Conservation (phyloP, 768 basidiomycete species). For the Mycena crocata region DNA sequence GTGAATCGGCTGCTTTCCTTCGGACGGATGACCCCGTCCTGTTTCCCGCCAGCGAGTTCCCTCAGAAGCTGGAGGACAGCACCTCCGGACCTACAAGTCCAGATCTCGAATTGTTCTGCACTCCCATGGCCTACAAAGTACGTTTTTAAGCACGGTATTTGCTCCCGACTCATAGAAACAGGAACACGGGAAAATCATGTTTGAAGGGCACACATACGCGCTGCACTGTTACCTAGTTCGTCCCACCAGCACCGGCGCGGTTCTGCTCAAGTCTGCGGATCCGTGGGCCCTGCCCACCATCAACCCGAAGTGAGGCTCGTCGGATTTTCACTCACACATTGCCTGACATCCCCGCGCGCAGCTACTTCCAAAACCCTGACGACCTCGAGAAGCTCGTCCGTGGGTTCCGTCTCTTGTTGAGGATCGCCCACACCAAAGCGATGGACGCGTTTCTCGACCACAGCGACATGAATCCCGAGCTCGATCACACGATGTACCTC, state of each 20-base stretch:
- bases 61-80: conserved; percentile 53
- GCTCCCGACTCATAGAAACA: conserved; percentile 22
- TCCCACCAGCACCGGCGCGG: conserved; percentile 56
- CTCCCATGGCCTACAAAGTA: conserved; percentile 57
- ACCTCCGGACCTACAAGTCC: conserved; percentile 59
- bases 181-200: conserved; percentile 51
- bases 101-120: conserved; percentile 60
- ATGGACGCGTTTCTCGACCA: conserved; percentile 53
- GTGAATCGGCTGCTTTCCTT: conserved; percentile 70
- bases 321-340: not conserved
- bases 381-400: conserved; percentile 58
- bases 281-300: conserved; percentile 58
- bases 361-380: conserved; percentile 55
- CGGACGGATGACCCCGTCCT: conserved; percentile 64
- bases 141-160: not conserved
- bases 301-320: conserved; percentile 53
- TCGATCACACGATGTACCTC: conserved; percentile 53
- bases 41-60: conserved; percentile 54
- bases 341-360: conserved; percentile 28
- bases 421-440: conserved; percentile 54
- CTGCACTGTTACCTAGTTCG: conserved; percentile 57
- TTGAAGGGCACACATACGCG: conserved; percentile 52
- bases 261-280: conserved; percentile 53
- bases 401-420: conserved; percentile 52
- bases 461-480: conserved; percentile 42